phyloP scores from a whole-genome alignment of 2,329 filamentous ascomycete species.

The Pyricularia grisea region DNA sequence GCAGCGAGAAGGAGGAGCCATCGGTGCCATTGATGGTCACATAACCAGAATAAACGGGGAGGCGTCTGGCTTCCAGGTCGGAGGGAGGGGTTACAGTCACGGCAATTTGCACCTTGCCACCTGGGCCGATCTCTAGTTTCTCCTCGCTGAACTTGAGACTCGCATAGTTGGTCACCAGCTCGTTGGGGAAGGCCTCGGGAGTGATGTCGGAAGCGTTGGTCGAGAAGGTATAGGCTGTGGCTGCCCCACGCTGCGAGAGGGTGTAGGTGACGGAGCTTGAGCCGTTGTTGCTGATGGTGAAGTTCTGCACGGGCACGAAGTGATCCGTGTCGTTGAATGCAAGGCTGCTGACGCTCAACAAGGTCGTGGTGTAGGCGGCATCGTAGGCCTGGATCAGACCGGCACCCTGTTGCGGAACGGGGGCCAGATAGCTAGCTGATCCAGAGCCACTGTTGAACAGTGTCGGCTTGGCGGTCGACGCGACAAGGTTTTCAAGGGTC shows the following conservation, averaged over 20 bases:
- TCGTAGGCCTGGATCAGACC: slow-evolving; percentile 52
- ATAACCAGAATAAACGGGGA: slow-evolving; percentile 40
- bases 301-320: slow-evolving; percentile 36
- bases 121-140: slow-evolving; percentile 32
- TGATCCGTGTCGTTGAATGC: slow-evolving; percentile 57
- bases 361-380: slow-evolving; percentile 42
- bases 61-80: slow-evolving; percentile 24
- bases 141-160: slow-evolving; percentile 30
- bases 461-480: slow-evolving; percentile 37
- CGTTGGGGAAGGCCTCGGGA: slow-evolving; percentile 34
- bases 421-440: slow-evolving; percentile 32
- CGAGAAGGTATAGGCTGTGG: slow-evolving; percentile 44
- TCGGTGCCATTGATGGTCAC: slow-evolving; percentile 34
- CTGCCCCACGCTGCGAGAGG: slow-evolving; percentile 38
- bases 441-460: slow-evolving; percentile 34
- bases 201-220: slow-evolving; percentile 18
- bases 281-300: slow-evolving; percentile 47
- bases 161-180: slow-evolving; percentile 30
- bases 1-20: slow-evolving; percentile 25
- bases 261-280: slow-evolving; percentile 37
- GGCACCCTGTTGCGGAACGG: slow-evolving; percentile 50
- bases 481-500: slow-evolving; percentile 37
- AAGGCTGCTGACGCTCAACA: slow-evolving; percentile 46
- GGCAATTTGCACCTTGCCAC: slow-evolving; percentile 33
- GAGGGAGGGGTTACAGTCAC: slow-evolving; percentile 33